Conservation (phyloP, 768 basidiomycete genomes). For the Leucocoprinus leucothites region DNA sequence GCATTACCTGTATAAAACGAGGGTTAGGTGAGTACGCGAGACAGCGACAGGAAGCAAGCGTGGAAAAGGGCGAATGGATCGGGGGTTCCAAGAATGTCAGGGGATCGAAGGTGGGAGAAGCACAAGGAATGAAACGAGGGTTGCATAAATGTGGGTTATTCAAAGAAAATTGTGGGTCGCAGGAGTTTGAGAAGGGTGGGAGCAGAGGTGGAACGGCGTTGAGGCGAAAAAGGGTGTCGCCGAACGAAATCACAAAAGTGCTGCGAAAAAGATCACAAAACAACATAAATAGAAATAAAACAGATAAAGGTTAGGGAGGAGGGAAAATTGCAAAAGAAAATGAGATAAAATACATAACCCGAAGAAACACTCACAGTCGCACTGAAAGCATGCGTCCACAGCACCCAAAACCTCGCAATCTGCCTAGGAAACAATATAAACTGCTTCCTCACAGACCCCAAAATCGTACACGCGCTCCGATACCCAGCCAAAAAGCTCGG, state of each 20-base stretch:
- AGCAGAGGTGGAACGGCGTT: too few species aligned
- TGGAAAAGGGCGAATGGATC: too few species aligned
- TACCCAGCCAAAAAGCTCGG: constrained; percentile 69
- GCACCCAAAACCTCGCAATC: constrained; percentile 65
- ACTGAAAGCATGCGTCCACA: constrained; percentile 74
- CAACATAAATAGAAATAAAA: neutral
- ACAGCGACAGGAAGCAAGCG: too few species aligned
- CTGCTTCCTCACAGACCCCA: constrained; percentile 44
- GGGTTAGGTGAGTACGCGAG: neutral
- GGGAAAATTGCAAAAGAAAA: too few species aligned
- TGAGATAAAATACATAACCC: neutral
- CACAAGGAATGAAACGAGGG: too few species aligned
- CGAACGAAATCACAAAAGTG: neutral
- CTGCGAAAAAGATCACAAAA: too few species aligned
- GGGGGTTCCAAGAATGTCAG: too few species aligned
- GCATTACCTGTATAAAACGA: constrained; percentile 52
- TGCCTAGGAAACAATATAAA: constrained; percentile 52
- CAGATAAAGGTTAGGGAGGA: neutral
- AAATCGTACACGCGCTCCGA: constrained; percentile 59
- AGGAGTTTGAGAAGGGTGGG: too few species aligned
- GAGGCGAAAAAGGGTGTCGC: neutral
- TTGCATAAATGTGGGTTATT: too few species aligned
- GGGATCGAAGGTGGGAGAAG: too few species aligned
- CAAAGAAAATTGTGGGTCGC: too few species aligned
- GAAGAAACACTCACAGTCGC: constrained; percentile 43